Evolutionary conservation across 805 yeast species (phyloP).

Genomic region (Myxozyma geophila): DNA sequence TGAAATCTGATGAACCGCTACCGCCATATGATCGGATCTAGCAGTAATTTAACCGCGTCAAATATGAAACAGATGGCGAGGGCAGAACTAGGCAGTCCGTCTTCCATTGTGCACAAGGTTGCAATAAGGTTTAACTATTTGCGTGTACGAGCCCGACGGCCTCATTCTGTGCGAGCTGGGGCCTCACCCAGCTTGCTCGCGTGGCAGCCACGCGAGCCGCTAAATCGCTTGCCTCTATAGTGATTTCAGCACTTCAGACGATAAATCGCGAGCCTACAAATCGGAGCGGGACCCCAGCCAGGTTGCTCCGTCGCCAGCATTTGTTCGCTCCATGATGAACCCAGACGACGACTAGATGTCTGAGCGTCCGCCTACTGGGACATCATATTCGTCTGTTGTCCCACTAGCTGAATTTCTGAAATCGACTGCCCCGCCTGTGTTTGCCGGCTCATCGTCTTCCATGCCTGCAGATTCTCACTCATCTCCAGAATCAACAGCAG

Average conservation of each 20-base stretch:
- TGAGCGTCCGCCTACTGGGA: background rate
- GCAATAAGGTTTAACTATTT: background rate
- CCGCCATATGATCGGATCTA: too few species aligned
- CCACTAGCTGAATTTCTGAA: conserved; percentile 16
- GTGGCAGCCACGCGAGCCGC: conserved; percentile 23
- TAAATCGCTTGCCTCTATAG: background rate
- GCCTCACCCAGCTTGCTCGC: conserved; percentile 1
- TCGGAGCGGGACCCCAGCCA: background rate
- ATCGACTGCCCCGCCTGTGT: conserved; percentile 17
- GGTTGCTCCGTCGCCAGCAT: background rate
- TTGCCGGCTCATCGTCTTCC: background rate
- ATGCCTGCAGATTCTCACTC: background rate
- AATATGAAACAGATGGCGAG: too few species aligned
- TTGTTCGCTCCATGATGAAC: background rate
- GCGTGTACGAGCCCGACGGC: background rate
- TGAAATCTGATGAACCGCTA: too few species aligned
- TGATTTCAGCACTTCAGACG: background rate
- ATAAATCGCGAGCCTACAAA: background rate
- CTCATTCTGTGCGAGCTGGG: conserved; percentile 5
- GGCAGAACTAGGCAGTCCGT: too few species aligned
- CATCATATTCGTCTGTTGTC: conserved; percentile 4
- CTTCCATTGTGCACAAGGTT: background rate
- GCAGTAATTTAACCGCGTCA: too few species aligned
- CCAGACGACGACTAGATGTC: background rate
- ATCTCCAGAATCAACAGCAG: background rate